Evolutionary conservation across 2,329 filamentous ascomycete genomes (phyloP).

Genomic region (Diplodia corticola): DNA sequence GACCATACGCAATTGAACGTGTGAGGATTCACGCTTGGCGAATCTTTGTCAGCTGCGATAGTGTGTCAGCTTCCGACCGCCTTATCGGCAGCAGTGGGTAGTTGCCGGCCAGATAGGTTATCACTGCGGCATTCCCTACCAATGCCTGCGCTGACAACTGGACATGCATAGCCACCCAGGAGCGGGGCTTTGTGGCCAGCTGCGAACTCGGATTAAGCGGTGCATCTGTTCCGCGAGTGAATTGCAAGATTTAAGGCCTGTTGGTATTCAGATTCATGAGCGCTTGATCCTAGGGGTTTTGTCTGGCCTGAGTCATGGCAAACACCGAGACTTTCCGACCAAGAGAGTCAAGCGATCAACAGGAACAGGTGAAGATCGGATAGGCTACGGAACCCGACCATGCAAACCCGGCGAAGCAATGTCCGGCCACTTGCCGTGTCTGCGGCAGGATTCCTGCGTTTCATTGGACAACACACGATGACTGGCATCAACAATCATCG

Average conservation of each 20-base stretch:
- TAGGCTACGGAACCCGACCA: conserved; percentile 5
- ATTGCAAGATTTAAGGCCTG: neutral
- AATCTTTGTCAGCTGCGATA: neutral
- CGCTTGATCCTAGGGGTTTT: neutral
- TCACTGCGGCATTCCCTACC: neutral
- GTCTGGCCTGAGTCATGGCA: neutral
- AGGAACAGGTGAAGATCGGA: conserved; percentile 19
- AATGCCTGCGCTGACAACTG: neutral
- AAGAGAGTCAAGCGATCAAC: conserved; percentile 2
- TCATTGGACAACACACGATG: neutral
- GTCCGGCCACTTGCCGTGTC: neutral
- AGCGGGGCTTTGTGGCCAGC: neutral
- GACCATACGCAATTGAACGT: no score
- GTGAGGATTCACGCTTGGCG: no score
- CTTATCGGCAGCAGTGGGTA: conserved; percentile 7
- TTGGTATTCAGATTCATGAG: neutral
- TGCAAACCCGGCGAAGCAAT: neutral
- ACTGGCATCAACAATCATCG: neutral
- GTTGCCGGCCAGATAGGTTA: conserved; percentile 14
- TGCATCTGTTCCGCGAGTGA: neutral
- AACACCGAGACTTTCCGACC: neutral
- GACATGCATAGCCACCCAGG: neutral
- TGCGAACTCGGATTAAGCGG: neutral
- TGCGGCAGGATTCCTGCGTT: neutral
- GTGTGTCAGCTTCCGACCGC: neutral